Conservation (phyloP, 2,329 filamentous ascomycete species). For the Neofusicoccum sp. region DNA sequence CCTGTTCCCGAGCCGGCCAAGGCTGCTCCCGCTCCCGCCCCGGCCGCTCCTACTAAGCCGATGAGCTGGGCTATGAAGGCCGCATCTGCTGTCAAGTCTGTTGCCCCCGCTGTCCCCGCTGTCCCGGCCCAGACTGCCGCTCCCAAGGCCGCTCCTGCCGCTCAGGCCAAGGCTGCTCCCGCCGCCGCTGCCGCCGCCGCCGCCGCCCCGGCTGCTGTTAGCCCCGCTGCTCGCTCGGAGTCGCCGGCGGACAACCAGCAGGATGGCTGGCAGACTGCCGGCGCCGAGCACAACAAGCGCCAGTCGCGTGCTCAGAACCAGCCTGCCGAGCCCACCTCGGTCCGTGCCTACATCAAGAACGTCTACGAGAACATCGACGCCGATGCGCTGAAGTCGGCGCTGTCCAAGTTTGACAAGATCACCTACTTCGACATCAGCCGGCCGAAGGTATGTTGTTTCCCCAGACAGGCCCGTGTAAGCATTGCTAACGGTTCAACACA, state of each 20-base stretch:
- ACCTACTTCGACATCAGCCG: slow-evolving; percentile 67
- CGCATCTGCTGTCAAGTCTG: slow-evolving; percentile 52
- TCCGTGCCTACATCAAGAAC: slow-evolving; percentile 91
- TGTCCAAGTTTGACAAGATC: slow-evolving; percentile 70
- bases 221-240: slow-evolving; percentile 29
- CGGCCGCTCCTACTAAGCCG: slow-evolving; percentile 59
- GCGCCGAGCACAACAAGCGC: slow-evolving; percentile 76
- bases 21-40: slow-evolving; percentile 59
- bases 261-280: slow-evolving; percentile 84
- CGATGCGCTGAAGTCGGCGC: slow-evolving; percentile 68
- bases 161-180: slow-evolving; percentile 23
- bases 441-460: slow-evolving; percentile 66
- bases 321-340: slow-evolving; percentile 71
- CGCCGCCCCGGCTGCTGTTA: slow-evolving; percentile 32
- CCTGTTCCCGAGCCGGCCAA: slow-evolving; percentile 60
- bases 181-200: slow-evolving; percentile 38
- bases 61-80: slow-evolving; percentile 71
- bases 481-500: slow-evolving; percentile 43
- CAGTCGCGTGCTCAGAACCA: slow-evolving; percentile 74
- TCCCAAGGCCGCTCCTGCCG: slow-evolving; percentile 33
- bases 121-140: slow-evolving; percentile 35
- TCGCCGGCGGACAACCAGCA: slow-evolving; percentile 45
- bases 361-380: slow-evolving; percentile 86
- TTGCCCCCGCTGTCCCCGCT: slow-evolving; percentile 44
- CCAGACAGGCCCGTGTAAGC: too few species aligned